Base-by-base conservation (phyloP, 2,329 filamentous ascomycete species). In the Ascochyta lentis region DNA sequence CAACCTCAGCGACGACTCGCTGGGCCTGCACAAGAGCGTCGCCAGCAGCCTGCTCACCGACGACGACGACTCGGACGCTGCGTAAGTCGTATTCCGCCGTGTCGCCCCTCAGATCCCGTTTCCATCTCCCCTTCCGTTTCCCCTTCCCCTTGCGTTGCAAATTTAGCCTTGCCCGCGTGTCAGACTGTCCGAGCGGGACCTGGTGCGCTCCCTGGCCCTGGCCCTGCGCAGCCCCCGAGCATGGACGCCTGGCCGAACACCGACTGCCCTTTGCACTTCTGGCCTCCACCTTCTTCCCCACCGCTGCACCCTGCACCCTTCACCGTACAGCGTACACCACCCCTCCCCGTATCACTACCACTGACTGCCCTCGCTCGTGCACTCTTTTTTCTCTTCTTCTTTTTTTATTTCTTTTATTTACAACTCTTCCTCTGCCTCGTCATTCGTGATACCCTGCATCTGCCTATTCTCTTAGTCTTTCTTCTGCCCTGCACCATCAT, bases 41-140 rank as follows among this genome's bases (percentile, higher is more conserved):
- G 66, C 76, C 38, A 81, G 79, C 75, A 82, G 79, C 65, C 76
- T 83, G 43, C 66, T 80, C 51, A 81, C 80, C 15, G 79, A 82
- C 57, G 80, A 83, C 60, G 80, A 79, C 29, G 83, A 85, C 41
- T 61, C 65, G 51, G 80, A 81, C 60, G 57, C 46, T 15, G 29
- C 70, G 80, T 83, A 75, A 80, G 80, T 80, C 50, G 58, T 56
- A 27, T 60, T 53, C 61, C 49, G 37, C 59, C 60, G 54, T 49
- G 37, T 59, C 56, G 40, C 23, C 24, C 48, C 12, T 43, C 42
- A 51, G 49, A 43, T 60, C n/a, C 29, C 48, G 46, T 19, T 19
- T 19, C 19, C 19, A 19, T 19, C 9, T 5, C 1, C 24, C 24
- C 8, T 6, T 26, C 24, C 24, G 8, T 24, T 47, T 23, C 43